Base-by-base conservation (phyloP, 2,329 filamentous ascomycete genomes). In the Fusarium succisae region DNA sequence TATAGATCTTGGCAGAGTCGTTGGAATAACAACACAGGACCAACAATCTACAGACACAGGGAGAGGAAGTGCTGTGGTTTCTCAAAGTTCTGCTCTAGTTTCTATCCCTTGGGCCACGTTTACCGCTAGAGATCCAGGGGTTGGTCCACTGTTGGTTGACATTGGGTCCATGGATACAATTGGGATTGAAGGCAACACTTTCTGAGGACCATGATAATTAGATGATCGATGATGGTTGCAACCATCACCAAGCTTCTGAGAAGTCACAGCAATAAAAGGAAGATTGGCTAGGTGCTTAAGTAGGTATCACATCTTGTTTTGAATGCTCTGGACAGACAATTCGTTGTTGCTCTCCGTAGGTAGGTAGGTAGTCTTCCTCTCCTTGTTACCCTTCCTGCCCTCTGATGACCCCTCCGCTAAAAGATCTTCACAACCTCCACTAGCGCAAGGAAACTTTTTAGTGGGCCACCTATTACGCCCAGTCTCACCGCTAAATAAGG, bases 401-500 rank as follows among this genome's bases (percentile, higher is more conserved):
- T 35, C 32, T 35, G 13, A 37, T 22, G n/a, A 38, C 51, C 51
- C 51, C 24, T 39, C 51, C 35, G 39, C 51, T 24, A 28, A 54
- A 54, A 54, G 41, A 67, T 39, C 55, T 68, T 61, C 63, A 53
- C 39, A 48, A 54, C 45, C 26, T 48, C 45, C 20, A 48, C 20
- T 48, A 48, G 39, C 45, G 45, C 66, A 72, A 63, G 67, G 63
- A 51, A 32, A 55, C 58, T 63, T 68, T 72, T 50, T 55, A 68
- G 53, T 72, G 68, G 63, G 32, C 14, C 54, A 24, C 18, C 28
- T 47, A 45, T 44, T 26, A 30, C 47, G 35, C 48, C 38, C n/a
- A 57, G 44, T 58, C 69, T 66, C 54, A 74, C 66, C 71, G 71
- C 70, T 54, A 62, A 74, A 63, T 37, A 39, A 35, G 32, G 14